Base-by-base conservation (phyloP, 768 basidiomycete species). In the Exsudoporus frostii region DNA sequence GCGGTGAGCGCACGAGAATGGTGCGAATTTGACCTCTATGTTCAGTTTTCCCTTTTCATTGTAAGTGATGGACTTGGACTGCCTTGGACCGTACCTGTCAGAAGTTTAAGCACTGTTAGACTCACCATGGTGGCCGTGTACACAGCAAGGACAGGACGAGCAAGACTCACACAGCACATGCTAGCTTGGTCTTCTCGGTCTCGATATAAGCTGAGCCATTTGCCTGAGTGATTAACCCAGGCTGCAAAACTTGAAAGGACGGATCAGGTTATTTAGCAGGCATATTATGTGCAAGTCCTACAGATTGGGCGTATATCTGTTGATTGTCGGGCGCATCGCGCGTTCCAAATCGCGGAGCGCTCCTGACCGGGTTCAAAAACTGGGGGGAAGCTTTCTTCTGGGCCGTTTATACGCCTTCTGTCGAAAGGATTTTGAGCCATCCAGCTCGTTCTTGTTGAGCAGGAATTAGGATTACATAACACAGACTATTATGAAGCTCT, bases 201-300 rank as follows among this genome's bases (percentile, higher is more conserved):
- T 99, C 97, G 61, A 99, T 90, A 66, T 98, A 99, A 11, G 93
- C 94, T 17, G 94, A 97, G 2, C 97, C 97, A 65, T 93, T 95
- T 1, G 97, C 96, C 71, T 97, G 93, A 56, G 74, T 88, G 49
- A 97, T 92, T 14, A 98, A 74, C 9, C 94, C 93, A 27, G 92
- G 84, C 66, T 94, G 86, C 44, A 99, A 73, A 71, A 91, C 95
- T 99, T 58, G 50, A 43, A 39, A 51, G 53, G 50, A 46, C 57
- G 37, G 45, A 40, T 50, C 32, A 58, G 55, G n/a, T n/a, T n/a
- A n/a, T 37, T 29, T 3, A 19, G 44, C 46, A 45, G 41, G 25
- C 29, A 41, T 34, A 17, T 9, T 9, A 22, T 47, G 32, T 25
- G 14, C 32, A 34, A 8, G 42, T 72, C 84, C 49, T 70, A 96